phyloP scores from a whole-genome alignment of 2,329 filamentous ascomycete genomes.

The Exophiala calicioides region DNA sequence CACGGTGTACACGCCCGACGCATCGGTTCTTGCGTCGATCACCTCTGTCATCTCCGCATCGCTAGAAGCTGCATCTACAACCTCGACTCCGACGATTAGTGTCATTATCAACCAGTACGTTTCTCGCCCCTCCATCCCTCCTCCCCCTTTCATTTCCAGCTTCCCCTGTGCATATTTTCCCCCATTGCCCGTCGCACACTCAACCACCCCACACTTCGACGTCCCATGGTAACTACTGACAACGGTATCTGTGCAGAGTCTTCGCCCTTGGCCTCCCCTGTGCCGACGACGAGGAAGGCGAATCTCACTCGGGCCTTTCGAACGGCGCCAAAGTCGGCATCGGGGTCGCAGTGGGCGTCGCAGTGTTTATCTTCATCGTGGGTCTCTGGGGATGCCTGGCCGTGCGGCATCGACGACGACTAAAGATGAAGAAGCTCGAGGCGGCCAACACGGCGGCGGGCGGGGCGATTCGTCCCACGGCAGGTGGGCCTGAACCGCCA shows the following conservation, averaged over 20 bases:
- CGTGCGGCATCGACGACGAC: slow-evolving; percentile 12
- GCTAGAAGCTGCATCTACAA: slow-evolving; percentile 11
- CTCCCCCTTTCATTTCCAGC: neutral
- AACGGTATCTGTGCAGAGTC: too few relatives aligned
- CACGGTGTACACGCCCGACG: slow-evolving; percentile 11
- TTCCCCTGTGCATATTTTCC: neutral
- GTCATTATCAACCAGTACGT: slow-evolving; percentile 24
- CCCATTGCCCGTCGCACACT: neutral
- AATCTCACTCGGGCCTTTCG: slow-evolving; percentile 26
- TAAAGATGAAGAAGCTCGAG: slow-evolving; percentile 14
- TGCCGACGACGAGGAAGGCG: slow-evolving; percentile 17
- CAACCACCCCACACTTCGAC: too few relatives aligned
- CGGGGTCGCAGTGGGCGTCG: slow-evolving; percentile 43
- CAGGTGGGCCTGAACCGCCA: slow-evolving; percentile 3
- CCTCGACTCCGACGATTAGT: slow-evolving; percentile 11
- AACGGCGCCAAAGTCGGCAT: slow-evolving; percentile 37
- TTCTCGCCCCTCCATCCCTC: too few relatives aligned
- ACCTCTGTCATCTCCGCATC: slow-evolving; percentile 20
- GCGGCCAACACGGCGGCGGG: slow-evolving; percentile 9
- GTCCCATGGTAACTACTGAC: too few relatives aligned
- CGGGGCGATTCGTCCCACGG: slow-evolving; percentile 2
- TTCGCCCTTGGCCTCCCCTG: slow-evolving; percentile 25
- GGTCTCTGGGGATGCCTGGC: slow-evolving; percentile 15
- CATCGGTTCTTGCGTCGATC: slow-evolving; percentile 23
- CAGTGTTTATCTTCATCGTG: slow-evolving; percentile 30